Percentiles rank a stretch among this genome's conserved stretches.
Evolutionary conservation across 805 yeast species (phyloP).

Genomic region (Cephaloascus albidus): DNA sequence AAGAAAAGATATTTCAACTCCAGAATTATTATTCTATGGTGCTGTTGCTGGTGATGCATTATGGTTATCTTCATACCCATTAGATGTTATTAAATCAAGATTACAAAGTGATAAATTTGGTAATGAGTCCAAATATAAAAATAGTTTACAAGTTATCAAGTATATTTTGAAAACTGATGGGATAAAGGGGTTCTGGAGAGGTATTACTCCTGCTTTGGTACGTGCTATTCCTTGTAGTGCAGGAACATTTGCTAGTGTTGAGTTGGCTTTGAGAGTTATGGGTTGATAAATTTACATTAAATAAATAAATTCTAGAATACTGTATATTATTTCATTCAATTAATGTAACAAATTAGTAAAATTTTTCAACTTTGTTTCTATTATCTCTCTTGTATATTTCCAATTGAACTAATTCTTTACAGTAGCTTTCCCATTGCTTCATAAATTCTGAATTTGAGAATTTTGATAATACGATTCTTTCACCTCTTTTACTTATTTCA

Average conservation of each 20-base stretch:
- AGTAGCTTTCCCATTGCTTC: slow-evolving; percentile 32
- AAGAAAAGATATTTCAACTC: slow-evolving; percentile 42
- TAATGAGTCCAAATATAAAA: slow-evolving; percentile 28
- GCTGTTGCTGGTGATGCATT: slow-evolving; percentile 62
- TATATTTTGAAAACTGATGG: slow-evolving; percentile 35
- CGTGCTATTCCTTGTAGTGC: slow-evolving; percentile 64
- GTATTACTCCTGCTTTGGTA: slow-evolving; percentile 47
- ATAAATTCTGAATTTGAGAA: slow-evolving; percentile 58
- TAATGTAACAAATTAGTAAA: neutral
- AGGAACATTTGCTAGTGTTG: slow-evolving; percentile 73
- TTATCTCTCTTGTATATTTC: neutral
- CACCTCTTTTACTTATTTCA: slow-evolving; percentile 36
- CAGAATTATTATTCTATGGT: slow-evolving; percentile 47
- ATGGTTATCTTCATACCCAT: slow-evolving; percentile 49
- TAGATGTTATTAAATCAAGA: slow-evolving; percentile 42
- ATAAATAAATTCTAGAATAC: neutral
- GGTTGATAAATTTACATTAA: slow-evolving; percentile 18
- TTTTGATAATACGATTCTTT: slow-evolving; percentile 32
- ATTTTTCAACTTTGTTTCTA: neutral
- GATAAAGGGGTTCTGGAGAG: slow-evolving; percentile 49
- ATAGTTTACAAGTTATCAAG: slow-evolving; percentile 25
- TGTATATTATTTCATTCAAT: neutral
- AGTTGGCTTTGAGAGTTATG: slow-evolving; percentile 49
- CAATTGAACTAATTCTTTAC: neutral
- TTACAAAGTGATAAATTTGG: slow-evolving; percentile 48